Evolutionary conservation across 2,329 filamentous ascomycete genomes (phyloP).

Genomic region (Curvularia verruculosa): DNA sequence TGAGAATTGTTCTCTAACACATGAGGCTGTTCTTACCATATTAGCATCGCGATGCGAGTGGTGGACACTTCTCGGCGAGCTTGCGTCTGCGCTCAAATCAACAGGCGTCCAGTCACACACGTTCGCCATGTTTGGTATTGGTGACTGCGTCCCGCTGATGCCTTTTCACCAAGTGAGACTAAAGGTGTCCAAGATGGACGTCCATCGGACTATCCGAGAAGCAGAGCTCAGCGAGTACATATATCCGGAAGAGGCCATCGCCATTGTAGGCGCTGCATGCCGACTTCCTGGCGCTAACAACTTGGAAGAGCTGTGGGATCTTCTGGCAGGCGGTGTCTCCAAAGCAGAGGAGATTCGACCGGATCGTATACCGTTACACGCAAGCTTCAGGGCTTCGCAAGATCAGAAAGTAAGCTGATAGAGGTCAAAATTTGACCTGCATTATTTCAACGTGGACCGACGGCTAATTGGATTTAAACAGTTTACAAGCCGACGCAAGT

Average conservation of each 20-base stretch:
- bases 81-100: conserved; percentile 24
- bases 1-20: conserved; percentile 8
- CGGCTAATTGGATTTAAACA: not conserved
- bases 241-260: conserved; percentile 18
- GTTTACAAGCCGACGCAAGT: not conserved
- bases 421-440: not conserved
- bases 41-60: conserved; percentile 31
- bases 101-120: conserved; percentile 14
- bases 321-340: conserved; percentile 13
- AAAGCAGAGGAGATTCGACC: conserved; percentile 13
- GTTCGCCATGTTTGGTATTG: conserved; percentile 30
- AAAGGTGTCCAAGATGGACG: conserved; percentile 19
- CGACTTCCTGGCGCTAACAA: conserved; percentile 18
- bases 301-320: conserved; percentile 23
- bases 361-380: conserved; percentile 11
- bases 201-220: conserved; percentile 8
- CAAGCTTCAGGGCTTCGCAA: conserved; percentile 13
- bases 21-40: conserved; percentile 24
- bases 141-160: conserved; percentile 26
- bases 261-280: conserved; percentile 19
- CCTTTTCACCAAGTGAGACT: conserved; percentile 22
- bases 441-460: no score
- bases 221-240: conserved; percentile 12
- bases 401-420: conserved; percentile 2
- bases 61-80: conserved; percentile 24